Conservation (phyloP, 2,329 filamentous ascomycete species). For the Sporothrix mexicana region DNA sequence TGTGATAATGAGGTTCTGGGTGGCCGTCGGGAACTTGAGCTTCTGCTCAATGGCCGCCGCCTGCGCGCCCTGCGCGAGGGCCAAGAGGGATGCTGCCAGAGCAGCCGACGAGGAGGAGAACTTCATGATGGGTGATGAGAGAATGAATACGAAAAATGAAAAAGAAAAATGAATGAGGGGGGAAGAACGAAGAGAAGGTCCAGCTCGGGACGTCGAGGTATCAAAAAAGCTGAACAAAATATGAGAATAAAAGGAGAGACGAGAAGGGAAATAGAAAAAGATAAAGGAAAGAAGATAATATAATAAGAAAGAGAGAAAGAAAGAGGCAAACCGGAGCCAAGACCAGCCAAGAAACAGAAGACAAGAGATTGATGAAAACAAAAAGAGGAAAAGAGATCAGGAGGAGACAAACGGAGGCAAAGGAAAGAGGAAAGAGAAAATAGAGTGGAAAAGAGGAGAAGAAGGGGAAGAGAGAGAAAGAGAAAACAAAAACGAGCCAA, state of each 20-base stretch:
- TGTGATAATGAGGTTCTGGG: neutral
- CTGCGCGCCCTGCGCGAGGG: slow-evolving; percentile 38
- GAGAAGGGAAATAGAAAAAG: neutral
- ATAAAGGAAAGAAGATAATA: slow-evolving; percentile 7
- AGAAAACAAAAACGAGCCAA: slow-evolving; percentile 13
- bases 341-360: neutral
- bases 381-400: neutral
- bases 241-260: neutral
- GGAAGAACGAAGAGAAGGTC: neutral
- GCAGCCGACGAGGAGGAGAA: slow-evolving; percentile 25
- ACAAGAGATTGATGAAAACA: neutral
- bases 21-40: neutral
- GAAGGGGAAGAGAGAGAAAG: neutral
- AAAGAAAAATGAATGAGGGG: neutral
- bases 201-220: neutral
- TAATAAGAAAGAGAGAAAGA: neutral
- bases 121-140: slow-evolving; percentile 28
- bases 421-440: neutral
- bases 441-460: neutral
- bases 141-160: too few relatives aligned
- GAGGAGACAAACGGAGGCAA: neutral
- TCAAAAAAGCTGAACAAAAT: neutral
- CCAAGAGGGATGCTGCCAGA: slow-evolving; percentile 37
- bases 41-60: slow-evolving; percentile 41
- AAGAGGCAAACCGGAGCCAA: slow-evolving; percentile 6